Percentiles rank a stretch among this genome's conserved stretches.
These are phyloP conservation scores for Pascua guehoae DNA, from an alignment of 1,284 basidiomycete species.

Conservation along the genomic window DNA sequence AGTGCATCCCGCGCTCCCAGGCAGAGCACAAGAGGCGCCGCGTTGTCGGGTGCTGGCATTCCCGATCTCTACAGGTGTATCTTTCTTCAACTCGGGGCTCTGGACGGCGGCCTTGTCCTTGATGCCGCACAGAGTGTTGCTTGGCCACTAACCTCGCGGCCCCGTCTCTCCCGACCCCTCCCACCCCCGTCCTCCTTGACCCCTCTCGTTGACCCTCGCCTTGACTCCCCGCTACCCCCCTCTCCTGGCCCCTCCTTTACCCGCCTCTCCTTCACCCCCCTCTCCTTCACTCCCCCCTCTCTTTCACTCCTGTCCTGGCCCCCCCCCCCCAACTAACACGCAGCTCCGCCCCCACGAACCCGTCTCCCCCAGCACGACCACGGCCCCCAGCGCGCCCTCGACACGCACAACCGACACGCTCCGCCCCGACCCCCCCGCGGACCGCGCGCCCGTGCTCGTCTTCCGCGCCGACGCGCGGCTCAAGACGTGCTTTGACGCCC, in stretches of 20 bases:
- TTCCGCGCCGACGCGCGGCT: slow-evolving; percentile 31
- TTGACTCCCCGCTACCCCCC: no score
- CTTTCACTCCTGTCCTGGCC: neutral
- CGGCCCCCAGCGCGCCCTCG: neutral
- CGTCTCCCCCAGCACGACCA: neutral
- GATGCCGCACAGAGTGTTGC: no score
- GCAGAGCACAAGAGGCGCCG: no score
- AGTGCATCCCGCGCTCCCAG: neutral
- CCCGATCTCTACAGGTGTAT: neutral
- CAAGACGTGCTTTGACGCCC: slow-evolving; percentile 22
- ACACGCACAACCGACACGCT: neutral
- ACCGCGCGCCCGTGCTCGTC: slow-evolving; percentile 9
- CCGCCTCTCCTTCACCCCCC: neutral
- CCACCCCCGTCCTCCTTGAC: no score
- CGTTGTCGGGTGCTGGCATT: no score
- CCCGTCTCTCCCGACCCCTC: no score
- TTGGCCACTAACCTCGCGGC: no score
- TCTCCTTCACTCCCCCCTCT: neutral
- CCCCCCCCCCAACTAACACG: neutral
- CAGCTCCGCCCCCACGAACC: neutral
- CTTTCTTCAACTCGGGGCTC: no score
- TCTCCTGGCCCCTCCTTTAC: neutral
- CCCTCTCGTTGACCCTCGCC: no score
- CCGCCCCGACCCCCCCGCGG: neutral
- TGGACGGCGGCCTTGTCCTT: no score